phyloP scores from a whole-genome alignment of 257 asterid genomes.

The Solanum etuberosum region DNA sequence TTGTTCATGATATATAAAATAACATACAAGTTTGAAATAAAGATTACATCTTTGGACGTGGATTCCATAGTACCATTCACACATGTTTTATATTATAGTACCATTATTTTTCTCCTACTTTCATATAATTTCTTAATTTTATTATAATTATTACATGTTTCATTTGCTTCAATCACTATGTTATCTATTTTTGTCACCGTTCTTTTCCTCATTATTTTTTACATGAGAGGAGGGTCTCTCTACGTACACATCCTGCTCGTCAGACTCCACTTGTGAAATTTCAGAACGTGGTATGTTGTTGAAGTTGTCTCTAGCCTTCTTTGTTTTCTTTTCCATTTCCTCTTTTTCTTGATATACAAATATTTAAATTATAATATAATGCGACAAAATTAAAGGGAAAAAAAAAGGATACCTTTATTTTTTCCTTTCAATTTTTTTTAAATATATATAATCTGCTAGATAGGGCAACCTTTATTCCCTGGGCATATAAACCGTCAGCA shows the following conservation, averaged over 20 bases:
- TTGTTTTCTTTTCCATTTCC: background rate
- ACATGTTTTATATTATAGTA: background rate
- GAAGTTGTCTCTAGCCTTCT: background rate
- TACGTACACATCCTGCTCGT: rapidly evolving
- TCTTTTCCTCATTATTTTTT: background rate
- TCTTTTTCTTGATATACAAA: background rate
- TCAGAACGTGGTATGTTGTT: background rate
- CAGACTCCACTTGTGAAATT: rapidly evolving
- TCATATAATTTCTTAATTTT: background rate
- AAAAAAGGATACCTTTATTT: background rate
- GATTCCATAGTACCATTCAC: constrained; percentile 26
- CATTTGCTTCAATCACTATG: background rate
- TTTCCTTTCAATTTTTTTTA: background rate
- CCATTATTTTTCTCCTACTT: background rate
- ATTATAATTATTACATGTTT: background rate
- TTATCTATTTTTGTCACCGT: no score
- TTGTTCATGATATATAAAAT: background rate
- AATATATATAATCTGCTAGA: background rate
- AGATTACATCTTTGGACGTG: constrained; percentile 28
- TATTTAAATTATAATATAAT: background rate
- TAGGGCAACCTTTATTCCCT: background rate
- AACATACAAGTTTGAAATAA: background rate
- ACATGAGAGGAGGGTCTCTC: no score
- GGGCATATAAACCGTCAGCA: constrained; percentile 5
- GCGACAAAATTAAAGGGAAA: background rate